Conservation (phyloP, 129 eudicot species). For the Daucus carota region DNA sequence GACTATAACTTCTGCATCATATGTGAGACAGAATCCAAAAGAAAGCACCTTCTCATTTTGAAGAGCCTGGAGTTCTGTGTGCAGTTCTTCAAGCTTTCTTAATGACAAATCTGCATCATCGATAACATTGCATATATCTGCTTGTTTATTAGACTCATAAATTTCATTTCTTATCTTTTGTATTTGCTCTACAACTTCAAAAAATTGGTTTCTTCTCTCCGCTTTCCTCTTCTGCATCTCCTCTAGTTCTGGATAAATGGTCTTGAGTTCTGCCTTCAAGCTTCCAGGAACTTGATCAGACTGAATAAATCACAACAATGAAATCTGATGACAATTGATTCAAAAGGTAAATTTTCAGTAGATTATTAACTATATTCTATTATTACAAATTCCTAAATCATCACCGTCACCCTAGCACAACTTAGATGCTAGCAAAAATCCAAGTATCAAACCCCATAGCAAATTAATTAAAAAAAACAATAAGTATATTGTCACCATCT, state of each 20-base stretch:
- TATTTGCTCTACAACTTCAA: constrained; percentile 62
- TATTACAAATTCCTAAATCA: not conserved
- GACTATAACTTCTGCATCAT: not conserved
- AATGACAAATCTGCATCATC: constrained; percentile 73
- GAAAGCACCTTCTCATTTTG: constrained; percentile 73
- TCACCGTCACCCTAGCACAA: not conserved
- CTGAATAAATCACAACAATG: constrained; percentile 30
- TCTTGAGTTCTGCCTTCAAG: constrained; percentile 75
- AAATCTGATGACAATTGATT: not conserved
- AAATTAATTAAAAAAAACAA: not conserved
- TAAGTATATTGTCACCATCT: not conserved
- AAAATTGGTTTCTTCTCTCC: constrained; percentile 62
- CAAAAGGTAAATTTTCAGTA: not conserved
- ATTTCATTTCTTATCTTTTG: constrained; percentile 57
- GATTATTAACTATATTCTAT: not conserved
- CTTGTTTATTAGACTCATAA: constrained; percentile 18
- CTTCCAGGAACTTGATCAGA: constrained; percentile 57
- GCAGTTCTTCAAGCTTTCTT: constrained; percentile 74
- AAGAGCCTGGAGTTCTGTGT: constrained; percentile 58
- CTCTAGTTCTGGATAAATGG: constrained; percentile 66
- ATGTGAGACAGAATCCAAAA: not conserved
- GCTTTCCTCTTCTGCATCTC: constrained; percentile 72
- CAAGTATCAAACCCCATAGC: not conserved
- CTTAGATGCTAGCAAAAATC: not conserved
- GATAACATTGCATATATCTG: constrained; percentile 19